Evolutionary conservation across 805 yeast genomes (phyloP).

Genomic region (Metschnikowia sp.): DNA sequence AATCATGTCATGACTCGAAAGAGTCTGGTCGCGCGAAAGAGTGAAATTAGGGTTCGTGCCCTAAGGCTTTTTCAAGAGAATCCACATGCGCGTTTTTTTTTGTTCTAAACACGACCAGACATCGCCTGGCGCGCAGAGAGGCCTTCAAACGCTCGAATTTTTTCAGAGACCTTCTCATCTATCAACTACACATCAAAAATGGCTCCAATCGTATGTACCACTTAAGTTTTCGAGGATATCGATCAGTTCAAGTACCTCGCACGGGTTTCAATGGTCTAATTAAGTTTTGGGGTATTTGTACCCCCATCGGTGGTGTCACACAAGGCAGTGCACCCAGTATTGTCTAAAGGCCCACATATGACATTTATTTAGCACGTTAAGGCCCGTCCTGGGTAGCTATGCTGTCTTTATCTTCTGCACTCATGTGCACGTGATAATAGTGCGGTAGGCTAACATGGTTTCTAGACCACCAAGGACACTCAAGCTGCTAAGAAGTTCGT

Average conservation of each 20-base stretch:
- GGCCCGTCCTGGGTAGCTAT: slow-evolving; percentile 47
- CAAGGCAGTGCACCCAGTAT: slow-evolving; percentile 8
- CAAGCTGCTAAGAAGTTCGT: slow-evolving; percentile 83
- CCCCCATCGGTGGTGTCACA: slow-evolving; percentile 4
- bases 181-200: slow-evolving; percentile 37
- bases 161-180: background rate
- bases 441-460: slow-evolving; percentile 74
- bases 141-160: background rate
- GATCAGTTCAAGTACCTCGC: slow-evolving; percentile 34
- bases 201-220: slow-evolving; percentile 90
- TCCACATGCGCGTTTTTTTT: background rate
- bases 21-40: background rate
- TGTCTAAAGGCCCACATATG: slow-evolving; percentile 6
- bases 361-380: slow-evolving; percentile 15
- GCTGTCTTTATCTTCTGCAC: slow-evolving; percentile 40
- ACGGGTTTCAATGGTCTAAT: slow-evolving; percentile 25
- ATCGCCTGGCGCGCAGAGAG: background rate
- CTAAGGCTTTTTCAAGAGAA: background rate
- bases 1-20: background rate
- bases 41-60: background rate
- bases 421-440: slow-evolving; percentile 30
- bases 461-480: slow-evolving; percentile 68
- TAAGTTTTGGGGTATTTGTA: slow-evolving; percentile 3
- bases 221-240: slow-evolving; percentile 18
- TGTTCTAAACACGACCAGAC: slow-evolving; percentile 7